A percentile compares a stretch with the other conserved stretches of the same genome.
These are phyloP conservation scores for Epichloe hybrida DNA, from an alignment of 2,329 filamentous ascomycete genomes.

Conservation along the genomic window DNA sequence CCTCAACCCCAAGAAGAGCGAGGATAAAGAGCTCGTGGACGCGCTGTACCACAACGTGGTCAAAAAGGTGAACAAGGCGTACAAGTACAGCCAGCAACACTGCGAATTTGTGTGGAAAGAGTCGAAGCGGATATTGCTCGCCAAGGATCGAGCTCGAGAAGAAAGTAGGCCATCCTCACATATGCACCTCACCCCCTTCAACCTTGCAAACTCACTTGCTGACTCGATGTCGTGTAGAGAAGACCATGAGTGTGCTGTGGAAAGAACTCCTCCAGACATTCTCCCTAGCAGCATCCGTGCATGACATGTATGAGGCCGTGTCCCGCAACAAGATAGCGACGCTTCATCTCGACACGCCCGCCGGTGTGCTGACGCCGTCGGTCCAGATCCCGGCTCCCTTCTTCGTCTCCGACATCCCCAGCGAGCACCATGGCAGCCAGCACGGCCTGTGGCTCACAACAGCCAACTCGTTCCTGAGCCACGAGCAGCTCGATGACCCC, in stretches of 20 bases:
- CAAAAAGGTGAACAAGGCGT: conserved; percentile 81
- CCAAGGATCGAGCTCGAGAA: conserved; percentile 74
- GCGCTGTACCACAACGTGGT: conserved; percentile 75
- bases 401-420: conserved; percentile 61
- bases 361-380: conserved; percentile 45
- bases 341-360: conserved; percentile 54
- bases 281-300: conserved; percentile 69
- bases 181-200: no score
- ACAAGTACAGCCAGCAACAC: conserved; percentile 85
- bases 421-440: conserved; percentile 52
- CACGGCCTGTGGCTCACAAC: conserved; percentile 79
- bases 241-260: conserved; percentile 55
- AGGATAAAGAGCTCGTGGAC: conserved; percentile 63
- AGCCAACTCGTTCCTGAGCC: conserved; percentile 58
- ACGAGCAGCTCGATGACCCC: conserved; percentile 54
- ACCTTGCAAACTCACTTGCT: background rate
- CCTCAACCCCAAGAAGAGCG: conserved; percentile 63
- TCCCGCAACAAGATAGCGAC: conserved; percentile 78
- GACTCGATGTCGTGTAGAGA: conserved; percentile 21
- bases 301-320: conserved; percentile 68
- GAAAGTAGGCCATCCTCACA: conserved; percentile 30
- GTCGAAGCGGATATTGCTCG: conserved; percentile 63
- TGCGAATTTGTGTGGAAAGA: conserved; percentile 88
- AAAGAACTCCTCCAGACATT: conserved; percentile 57
- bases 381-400: conserved; percentile 52